phyloP scores from a whole-genome alignment of 805 yeast genomes.

The Yarrowia sp. region DNA sequence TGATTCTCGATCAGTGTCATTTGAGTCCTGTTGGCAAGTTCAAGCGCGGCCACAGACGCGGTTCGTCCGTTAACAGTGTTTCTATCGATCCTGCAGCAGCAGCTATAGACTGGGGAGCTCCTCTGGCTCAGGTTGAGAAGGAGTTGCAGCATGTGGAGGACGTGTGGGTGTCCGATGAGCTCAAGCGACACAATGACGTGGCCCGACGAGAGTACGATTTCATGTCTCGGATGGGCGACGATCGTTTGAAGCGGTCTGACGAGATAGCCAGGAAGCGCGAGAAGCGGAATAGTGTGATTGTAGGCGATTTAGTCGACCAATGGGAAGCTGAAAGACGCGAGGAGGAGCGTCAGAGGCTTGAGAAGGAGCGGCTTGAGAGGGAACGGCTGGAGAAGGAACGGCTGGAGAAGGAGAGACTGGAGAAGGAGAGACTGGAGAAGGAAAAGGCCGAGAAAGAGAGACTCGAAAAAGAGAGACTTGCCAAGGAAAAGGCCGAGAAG shows the following conservation, averaged over 20 bases:
- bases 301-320: slow-evolving; percentile 27
- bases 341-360: slow-evolving; percentile 39
- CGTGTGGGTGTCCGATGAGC: background rate
- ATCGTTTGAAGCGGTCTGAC: slow-evolving; percentile 34
- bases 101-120: slow-evolving; percentile 12
- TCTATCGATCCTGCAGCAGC: background rate
- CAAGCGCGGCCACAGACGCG: background rate
- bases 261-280: slow-evolving; percentile 35
- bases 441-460: slow-evolving; percentile 33
- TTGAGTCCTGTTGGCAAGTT: slow-evolving; percentile 7
- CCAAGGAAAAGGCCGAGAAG: slow-evolving; percentile 16
- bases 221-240: slow-evolving; percentile 21
- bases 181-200: slow-evolving; percentile 7
- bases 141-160: slow-evolving; percentile 8
- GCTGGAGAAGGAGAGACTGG: slow-evolving; percentile 38
- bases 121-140: slow-evolving; percentile 18
- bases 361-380: slow-evolving; percentile 30
- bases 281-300: slow-evolving; percentile 31
- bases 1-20: slow-evolving; percentile 27
- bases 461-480: slow-evolving; percentile 17
- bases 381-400: slow-evolving; percentile 20
- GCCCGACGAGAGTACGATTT: slow-evolving; percentile 1
- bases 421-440: slow-evolving; percentile 38
- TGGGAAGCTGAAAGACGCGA: slow-evolving; percentile 41
- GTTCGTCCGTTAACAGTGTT: background rate